Base-by-base conservation (phyloP, 2,329 filamentous ascomycete genomes). In the Verticillium klebahnii region DNA sequence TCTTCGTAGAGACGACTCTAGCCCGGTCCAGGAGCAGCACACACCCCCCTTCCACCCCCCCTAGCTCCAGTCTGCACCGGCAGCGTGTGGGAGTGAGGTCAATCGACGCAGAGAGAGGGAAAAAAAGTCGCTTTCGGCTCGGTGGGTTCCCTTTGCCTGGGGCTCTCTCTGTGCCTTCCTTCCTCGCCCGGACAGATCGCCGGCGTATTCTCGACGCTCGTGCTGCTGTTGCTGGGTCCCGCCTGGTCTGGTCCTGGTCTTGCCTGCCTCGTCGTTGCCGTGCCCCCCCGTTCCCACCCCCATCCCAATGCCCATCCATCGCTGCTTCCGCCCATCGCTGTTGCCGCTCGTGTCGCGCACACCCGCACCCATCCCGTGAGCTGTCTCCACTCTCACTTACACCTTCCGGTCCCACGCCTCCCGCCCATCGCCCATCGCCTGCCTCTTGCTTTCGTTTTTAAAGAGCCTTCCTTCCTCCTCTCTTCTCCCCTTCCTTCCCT, bases 391-490 rank as follows among this genome's bases (percentile, higher is more conserved):
- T 50, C 45, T 50, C 45, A 50, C 45, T 50, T 57, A 34, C 60
- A 39, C 60, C 34, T 32, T 14, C 37, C 34, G 19, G 37, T 23
- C 50, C 59, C 59, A 37, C 55, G 19, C 55, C 59, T 23, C 19
- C 19, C 45, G 45, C 45, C 19, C n/a, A n/a, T 50, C 12, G 19
- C 19, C 45, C 45, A 50, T 50, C 45, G 45, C 45, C 45, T 50
- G 45, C 45, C 45, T 23, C 45, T 56, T 56, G 54, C 31, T 56
- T 56, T 56, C 54, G 54, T 56, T 56, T 59, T 66, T 63, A 65
- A 66, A 61, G 59, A 64, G 63, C 45, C 61, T 62, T 62, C 61
- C 63, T 63, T 60, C 63, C 64, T 56, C 63, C 63, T 63, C 54
- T 57, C 56, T 60, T n/a, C 50, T 60, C 56, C 58, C 60, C 63